Base-by-base conservation (phyloP, 306 rosid genomes). In the Hippophae tibetana region DNA sequence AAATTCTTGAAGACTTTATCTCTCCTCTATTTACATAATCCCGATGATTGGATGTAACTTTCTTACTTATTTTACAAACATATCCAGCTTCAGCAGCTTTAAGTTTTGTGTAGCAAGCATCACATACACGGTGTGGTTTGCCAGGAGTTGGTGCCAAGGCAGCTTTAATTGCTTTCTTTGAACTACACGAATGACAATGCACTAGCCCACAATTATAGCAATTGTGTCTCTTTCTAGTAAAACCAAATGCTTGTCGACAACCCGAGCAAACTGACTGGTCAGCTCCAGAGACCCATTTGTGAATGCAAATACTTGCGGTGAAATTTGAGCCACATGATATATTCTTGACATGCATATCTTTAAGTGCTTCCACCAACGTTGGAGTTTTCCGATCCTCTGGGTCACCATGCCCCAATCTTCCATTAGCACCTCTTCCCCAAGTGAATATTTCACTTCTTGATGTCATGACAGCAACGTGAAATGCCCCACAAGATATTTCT, bases 71-170 rank as follows among this genome's bases (percentile, higher is more conserved):
- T 49, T 65, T 47, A 49, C 40, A 26, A 42, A 4, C 38, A 31
- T 42, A 26, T 40, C 76, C 71, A 57, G 67, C 64, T 62, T 88
- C 97, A 26, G 74, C 71, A 63, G 78, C 68, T 79, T 82, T 93
- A 55, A 93, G 86, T 78, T 93, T 93, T 13, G 78, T 54, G 74
- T 72, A 70, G 69, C 99, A 93, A 74, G 87, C 69, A 71, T 93
- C 97, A 56, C 99, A 93, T 11, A 93, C 99, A 1, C 99, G 93
- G 71, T 88, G 95, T 6, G 95, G 99, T 76, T 93, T 93, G 71
- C 99, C 85, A 18, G 97, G 97, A 14, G 90, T 88, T 12, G 97
- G 94, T 70, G 99, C 99, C 78, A 93, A 70, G 64, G 97, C 89
- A 56, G 95, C 97, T 75, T 45, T 80, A 51, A 72, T 23, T 52